phyloP scores from a whole-genome alignment of 176 grass and related monocot genomes.

The Olyra latifolia region DNA sequence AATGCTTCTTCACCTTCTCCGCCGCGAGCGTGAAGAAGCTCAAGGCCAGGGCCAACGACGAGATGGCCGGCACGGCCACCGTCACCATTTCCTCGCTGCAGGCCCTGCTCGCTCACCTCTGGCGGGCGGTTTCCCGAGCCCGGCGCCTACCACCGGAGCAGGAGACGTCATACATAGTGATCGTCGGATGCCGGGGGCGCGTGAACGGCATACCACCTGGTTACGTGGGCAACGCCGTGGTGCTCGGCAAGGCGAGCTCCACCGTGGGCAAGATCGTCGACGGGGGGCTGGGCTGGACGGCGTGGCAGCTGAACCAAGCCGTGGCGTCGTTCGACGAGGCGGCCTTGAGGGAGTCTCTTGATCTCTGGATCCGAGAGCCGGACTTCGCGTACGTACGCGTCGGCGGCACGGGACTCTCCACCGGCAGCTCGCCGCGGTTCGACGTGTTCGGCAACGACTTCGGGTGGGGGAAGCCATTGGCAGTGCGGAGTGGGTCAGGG shows the following conservation, averaged over 20 bases:
- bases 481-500: conserved; percentile 15
- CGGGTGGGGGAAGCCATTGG: conserved; percentile 36
- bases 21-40: conserved; percentile 4
- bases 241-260: neutral
- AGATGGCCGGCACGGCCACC: conserved; percentile 9
- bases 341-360: no score
- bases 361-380: no score
- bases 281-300: conserved; percentile 4
- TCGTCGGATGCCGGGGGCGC: conserved; percentile 28
- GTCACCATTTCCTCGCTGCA: conserved; percentile 49
- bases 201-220: neutral
- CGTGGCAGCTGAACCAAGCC: conserved; percentile 8
- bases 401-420: neutral
- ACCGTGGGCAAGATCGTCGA: conserved; percentile 9
- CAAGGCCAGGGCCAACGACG: conserved; percentile 35
- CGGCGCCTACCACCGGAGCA: neutral
- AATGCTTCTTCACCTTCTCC: conserved; percentile 42
- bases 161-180: conserved; percentile 9
- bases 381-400: no score
- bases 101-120: conserved; percentile 39
- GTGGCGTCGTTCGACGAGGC: conserved; percentile 28
- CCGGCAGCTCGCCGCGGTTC: conserved; percentile 45
- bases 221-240: conserved; percentile 43
- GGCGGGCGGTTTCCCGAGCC: conserved; percentile 34
- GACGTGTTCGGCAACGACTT: conserved; percentile 43